phyloP scores from a whole-genome alignment of 83 land plant species.

The Larix sibirica region DNA sequence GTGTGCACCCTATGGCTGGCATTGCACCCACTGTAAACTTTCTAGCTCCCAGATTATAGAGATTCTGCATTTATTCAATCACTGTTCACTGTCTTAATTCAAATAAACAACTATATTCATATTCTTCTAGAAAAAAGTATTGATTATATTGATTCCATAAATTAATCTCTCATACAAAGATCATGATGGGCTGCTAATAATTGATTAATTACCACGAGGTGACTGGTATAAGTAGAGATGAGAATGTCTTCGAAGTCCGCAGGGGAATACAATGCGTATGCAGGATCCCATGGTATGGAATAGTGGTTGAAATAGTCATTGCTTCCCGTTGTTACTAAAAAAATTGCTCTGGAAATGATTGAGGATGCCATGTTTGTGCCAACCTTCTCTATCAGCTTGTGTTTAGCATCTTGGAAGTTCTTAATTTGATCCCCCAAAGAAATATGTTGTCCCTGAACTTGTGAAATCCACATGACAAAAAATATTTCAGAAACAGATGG shows the following conservation, averaged over 20 bases:
- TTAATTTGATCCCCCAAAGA: neutral
- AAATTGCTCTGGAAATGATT: neutral
- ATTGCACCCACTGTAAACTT: neutral
- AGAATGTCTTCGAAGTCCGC: neutral
- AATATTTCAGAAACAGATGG: too few species aligned
- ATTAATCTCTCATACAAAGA: too few species aligned
- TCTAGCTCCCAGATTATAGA: neutral
- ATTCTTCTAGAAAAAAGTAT: too few species aligned
- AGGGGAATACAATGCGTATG: neutral
- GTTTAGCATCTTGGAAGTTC: neutral
- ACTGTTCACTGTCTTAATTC: too few species aligned
- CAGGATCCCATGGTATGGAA: neutral
- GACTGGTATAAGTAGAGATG: neutral
- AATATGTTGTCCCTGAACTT: neutral
- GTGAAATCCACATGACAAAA: too few species aligned
- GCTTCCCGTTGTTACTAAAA: neutral
- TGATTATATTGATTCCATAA: too few species aligned
- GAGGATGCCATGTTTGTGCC: neutral
- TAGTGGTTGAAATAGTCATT: conserved; percentile 5
- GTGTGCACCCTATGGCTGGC: neutral
- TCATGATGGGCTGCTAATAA: too few species aligned
- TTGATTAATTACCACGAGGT: neutral
- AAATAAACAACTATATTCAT: too few species aligned
- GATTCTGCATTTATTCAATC: neutral
- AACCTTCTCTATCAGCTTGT: neutral